Evolutionary conservation across 176 grass and related monocot genomes (phyloP), one percentile per base, ranked within the genome.

Genomic region (Aegilops tauschii): DNA sequence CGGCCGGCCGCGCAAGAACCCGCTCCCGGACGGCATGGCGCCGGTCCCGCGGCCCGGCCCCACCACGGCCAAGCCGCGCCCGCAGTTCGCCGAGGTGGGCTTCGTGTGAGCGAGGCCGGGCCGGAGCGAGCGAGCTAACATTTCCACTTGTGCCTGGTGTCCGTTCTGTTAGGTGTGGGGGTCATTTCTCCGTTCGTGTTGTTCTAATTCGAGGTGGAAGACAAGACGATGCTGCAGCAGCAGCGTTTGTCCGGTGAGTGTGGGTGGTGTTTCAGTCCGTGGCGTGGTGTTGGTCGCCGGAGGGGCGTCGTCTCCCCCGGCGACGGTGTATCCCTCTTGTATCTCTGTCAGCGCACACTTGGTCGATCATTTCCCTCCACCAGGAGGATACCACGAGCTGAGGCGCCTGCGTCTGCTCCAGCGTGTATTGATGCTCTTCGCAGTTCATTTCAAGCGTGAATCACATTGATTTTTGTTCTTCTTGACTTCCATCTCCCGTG

Each of bases 71-170:
- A 97, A 97, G 76, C 69, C 89, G 21, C 84, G 92, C 70, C 75
- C 92, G 31, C 90, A 90, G 80, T 92, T 97, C 91, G 90, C 92
- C 70, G 94, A 97, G 82, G 94, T 97, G 52, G 94, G 94, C 61
- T 97, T 97, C 89, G 94, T 97, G 35, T 96, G 90, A 96, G 16
- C 37, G 11, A 10, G 12, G 4, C 59, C 4, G 20, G 36, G 9
- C 40, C 64, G 65, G 23, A 18, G 67, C 40, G 72, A 34, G 31
- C 36, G 84, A 35, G 80, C 75, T 91, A 91, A 91, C 89, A 23
- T 81, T 85, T 69, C 83, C 69, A 66, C 8, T 61, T 73, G 47
- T 81, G 80, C 61, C 68, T 8, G 69, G 35, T 74, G 78, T 31
- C 16, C 84, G 76, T 76, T 73, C 61, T 36, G 67, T 91, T 91